Evolutionary conservation across 805 yeast species (phyloP).

Genomic region (Lachancea quebecensis): DNA sequence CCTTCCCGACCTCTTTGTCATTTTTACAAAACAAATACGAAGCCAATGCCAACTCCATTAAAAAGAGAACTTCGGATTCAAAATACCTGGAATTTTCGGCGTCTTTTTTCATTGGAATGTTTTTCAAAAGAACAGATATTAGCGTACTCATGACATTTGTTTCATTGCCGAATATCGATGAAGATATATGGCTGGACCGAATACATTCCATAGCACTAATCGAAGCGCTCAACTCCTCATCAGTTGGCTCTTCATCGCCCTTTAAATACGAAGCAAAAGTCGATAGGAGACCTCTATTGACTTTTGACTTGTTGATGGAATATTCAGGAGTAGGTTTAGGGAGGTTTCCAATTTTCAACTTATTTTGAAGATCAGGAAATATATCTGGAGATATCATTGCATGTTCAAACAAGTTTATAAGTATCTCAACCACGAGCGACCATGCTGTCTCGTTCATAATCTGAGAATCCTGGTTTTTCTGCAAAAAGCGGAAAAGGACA

Average conservation of each 20-base stretch:
- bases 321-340: constrained; percentile 61
- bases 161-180: constrained; percentile 46
- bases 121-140: constrained; percentile 31
- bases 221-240: constrained; percentile 85
- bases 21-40: constrained; percentile 26
- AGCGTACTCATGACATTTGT: constrained; percentile 27
- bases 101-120: constrained; percentile 31
- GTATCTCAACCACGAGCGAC: constrained; percentile 50
- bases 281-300: constrained; percentile 75
- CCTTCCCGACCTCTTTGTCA: constrained; percentile 26
- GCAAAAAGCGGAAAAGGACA: constrained; percentile 71
- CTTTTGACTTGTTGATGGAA: constrained; percentile 54
- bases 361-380: constrained; percentile 58
- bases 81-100: constrained; percentile 33
- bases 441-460: constrained; percentile 40
- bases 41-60: constrained; percentile 37
- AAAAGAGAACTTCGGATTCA: constrained; percentile 43
- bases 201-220: constrained; percentile 78
- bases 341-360: constrained; percentile 44
- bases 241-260: constrained; percentile 93
- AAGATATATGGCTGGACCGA: constrained; percentile 54
- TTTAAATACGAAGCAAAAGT: constrained; percentile 89
- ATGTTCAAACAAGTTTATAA: constrained; percentile 62
- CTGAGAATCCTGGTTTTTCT: constrained; percentile 46
- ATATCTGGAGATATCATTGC: constrained; percentile 62